Evolutionary conservation across 805 yeast species (phyloP), one percentile per base, ranked within the genome.

Genomic region (Saccharomycopsis vini): DNA sequence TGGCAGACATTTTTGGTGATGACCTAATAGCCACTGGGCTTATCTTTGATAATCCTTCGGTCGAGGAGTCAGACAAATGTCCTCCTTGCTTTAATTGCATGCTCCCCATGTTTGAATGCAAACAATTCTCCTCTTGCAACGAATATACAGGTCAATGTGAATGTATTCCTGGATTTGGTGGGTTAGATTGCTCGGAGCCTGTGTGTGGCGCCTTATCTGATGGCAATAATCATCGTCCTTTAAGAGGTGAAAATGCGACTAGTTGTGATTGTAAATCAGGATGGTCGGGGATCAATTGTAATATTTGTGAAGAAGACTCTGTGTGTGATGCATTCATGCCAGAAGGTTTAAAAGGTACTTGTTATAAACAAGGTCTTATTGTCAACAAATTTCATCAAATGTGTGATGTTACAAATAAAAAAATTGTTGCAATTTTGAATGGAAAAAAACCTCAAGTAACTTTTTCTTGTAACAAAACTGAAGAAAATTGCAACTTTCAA

Each of bases 81-180:
- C 95, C 95, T 0, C 95, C 95, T 0, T 85, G 97, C 56, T 92
- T 92, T 73, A 90, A 92, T 62, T 92, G 98, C 67, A 83, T 87
- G 70, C 69, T 88, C 10, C 95, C 97, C 2, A 81, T 88, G 50
- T 88, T 84, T 56, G 81, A 79, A 50, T 92, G 98, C 62, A 77
- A 83, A 47, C 98, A 92, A 55, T 92, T 80, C 57, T 88, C 95
- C 22, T 63, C 62, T n/a, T 92, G 98, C 64, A 85, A 92, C 60
- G 73, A 81, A 28, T 86, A 69, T 61, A 84, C 90, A 3, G 98
- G 98, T 1, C 72, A 79, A 57, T 92, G 98, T 66, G 94, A 85
- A 43, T 92, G 98, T 64, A 75, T 86, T 35, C 79, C 77, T 31
- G 98, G 98, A 0, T 92, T 81, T 64, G 96, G 95, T 3, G 97